Percentiles rank a stretch among this genome's conserved stretches.
These are phyloP conservation scores for Rhizophlyctis rosea DNA, from an alignment of 192 early-diverging fungal genomes.

Conservation along the genomic window DNA sequence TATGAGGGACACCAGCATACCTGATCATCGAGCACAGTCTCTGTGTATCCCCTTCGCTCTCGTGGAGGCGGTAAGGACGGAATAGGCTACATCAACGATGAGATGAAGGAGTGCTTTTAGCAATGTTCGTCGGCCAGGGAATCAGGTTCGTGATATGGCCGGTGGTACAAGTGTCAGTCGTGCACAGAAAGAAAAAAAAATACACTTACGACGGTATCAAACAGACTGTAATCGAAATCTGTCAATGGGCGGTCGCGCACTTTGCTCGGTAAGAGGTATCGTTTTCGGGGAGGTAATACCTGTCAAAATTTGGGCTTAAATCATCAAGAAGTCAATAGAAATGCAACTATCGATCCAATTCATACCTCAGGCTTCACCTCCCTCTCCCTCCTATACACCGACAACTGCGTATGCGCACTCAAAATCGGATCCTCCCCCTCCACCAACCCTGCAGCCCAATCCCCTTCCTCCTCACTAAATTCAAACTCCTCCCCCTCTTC, in stretches of 20 bases:
- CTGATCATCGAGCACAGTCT: neutral
- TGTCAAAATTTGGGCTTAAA: no score
- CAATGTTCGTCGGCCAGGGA: no score
- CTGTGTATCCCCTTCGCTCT: neutral
- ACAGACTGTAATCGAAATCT: conserved; percentile 29
- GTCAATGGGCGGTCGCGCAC: conserved; percentile 26
- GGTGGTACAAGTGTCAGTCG: no score
- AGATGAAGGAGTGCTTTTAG: neutral
- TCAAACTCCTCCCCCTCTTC: neutral
- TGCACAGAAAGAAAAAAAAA: no score
- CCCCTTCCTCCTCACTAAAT: conserved; percentile 1
- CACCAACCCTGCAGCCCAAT: neutral
- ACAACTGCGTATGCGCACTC: conserved; percentile 25
- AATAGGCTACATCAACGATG: neutral
- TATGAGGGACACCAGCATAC: neutral
- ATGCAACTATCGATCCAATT: no score
- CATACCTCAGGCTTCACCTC: no score
- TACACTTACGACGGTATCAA: conserved; percentile 30
- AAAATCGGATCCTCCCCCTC: conserved; percentile 37
- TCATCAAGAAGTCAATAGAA: no score
- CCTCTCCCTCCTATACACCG: conserved; percentile 9
- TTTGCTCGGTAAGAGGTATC: conserved; percentile 28
- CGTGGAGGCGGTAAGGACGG: neutral
- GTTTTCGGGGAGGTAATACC: conserved; percentile 7
- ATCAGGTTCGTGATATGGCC: no score